Percentiles rank a stretch among this genome's conserved stretches.
Conservation (phyloP, 306 rosid genomes). For the Castanea crenata region DNA sequence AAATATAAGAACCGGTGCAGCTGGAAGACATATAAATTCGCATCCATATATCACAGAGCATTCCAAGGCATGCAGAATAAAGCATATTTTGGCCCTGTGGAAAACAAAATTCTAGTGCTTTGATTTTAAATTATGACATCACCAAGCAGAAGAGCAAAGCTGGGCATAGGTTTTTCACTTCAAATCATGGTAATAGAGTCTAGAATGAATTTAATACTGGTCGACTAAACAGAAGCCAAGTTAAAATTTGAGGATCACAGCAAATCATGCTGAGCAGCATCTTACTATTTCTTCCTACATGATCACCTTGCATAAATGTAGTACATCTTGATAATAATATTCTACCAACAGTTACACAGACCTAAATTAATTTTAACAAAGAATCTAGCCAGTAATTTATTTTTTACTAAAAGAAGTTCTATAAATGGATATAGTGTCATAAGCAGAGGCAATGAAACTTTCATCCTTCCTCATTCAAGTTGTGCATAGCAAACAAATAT, state of each 20-base stretch:
- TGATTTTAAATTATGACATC: background rate
- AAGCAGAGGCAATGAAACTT: background rate
- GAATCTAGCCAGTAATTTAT: background rate
- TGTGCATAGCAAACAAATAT: background rate
- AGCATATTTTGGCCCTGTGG: background rate
- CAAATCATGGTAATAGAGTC: background rate
- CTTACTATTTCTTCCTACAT: background rate
- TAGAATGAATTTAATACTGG: background rate
- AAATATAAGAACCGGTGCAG: no score
- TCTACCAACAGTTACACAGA: background rate
- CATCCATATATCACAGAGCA: background rate
- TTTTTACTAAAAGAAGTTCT: background rate
- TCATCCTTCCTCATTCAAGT: background rate
- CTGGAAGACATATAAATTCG: background rate
- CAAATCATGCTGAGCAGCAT: background rate
- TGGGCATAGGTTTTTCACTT: background rate
- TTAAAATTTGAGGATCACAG: background rate
- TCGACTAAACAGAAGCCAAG: background rate
- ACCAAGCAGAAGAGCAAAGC: background rate
- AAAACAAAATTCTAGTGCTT: background rate
- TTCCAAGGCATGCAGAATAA: background rate
- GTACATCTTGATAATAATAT: background rate
- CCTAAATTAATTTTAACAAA: background rate
- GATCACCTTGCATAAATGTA: background rate
- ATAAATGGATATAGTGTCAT: background rate